Conservation (phyloP, 202 grass and related monocot genomes). For the Eragrostis tef region DNA sequence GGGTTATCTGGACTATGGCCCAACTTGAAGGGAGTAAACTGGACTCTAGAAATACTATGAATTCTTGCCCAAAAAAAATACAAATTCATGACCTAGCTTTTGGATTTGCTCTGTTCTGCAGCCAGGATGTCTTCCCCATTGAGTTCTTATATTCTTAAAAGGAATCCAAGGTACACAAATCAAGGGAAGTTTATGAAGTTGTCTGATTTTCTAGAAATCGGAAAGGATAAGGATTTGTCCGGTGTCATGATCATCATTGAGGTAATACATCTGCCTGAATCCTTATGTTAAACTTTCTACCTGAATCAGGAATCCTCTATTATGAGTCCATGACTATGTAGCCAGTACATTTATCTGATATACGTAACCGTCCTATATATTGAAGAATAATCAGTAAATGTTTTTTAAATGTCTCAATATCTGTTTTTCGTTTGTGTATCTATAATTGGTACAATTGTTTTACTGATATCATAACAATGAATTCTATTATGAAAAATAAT, state of each 20-base stretch:
- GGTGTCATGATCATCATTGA: slow-evolving; percentile 76
- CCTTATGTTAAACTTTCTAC: background rate
- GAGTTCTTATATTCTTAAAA: slow-evolving; percentile 5
- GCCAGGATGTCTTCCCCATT: slow-evolving; percentile 70
- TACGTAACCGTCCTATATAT: slow-evolving; percentile 3
- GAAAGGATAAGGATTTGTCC: slow-evolving; percentile 58
- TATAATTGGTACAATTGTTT: background rate
- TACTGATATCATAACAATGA: background rate
- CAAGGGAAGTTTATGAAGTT: slow-evolving; percentile 63
- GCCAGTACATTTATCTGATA: background rate
- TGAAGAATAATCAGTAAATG: slow-evolving; percentile 14
- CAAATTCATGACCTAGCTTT: slow-evolving; percentile 14
- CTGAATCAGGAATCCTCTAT: slow-evolving; percentile 1
- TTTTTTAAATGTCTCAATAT: background rate
- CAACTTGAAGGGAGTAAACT: no score
- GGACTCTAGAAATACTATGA: background rate
- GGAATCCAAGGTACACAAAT: slow-evolving; percentile 70
- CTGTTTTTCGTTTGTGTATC: background rate
- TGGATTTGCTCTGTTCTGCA: slow-evolving; percentile 46
- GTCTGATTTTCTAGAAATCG: slow-evolving; percentile 69
- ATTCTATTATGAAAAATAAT: background rate
- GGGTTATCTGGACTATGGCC: no score
- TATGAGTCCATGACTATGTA: background rate
- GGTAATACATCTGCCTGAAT: slow-evolving; percentile 57
- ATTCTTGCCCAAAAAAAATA: slow-evolving; percentile 6